phyloP scores from a whole-genome alignment of 805 yeast genomes.

The Brettanomyces sp. region DNA sequence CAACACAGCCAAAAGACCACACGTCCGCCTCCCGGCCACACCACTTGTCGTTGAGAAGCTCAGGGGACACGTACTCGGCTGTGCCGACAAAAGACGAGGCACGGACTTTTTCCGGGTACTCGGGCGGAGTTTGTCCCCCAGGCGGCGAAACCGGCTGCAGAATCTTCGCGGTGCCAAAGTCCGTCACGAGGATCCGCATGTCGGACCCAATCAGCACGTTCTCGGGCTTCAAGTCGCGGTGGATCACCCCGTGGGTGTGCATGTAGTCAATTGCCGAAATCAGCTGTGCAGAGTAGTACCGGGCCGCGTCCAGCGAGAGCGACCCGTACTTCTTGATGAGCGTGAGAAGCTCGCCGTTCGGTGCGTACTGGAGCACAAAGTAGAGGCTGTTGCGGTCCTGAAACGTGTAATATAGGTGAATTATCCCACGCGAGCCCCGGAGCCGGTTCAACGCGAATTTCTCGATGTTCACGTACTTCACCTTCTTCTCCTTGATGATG shows the following conservation, averaged over 20 bases:
- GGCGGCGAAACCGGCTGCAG: constrained; percentile 40
- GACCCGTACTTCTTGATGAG: constrained; percentile 64
- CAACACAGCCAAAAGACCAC: constrained; percentile 55
- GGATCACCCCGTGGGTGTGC: constrained; percentile 70
- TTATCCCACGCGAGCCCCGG: constrained; percentile 45
- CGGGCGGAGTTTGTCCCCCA: background rate
- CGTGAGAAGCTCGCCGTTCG: constrained; percentile 66
- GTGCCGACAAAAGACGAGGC: constrained; percentile 83
- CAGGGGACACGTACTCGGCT: constrained; percentile 80
- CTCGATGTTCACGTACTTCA: constrained; percentile 76
- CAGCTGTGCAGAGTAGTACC: constrained; percentile 64
- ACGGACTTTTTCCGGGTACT: constrained; percentile 46
- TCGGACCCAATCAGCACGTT: constrained; percentile 59
- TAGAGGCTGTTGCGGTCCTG: constrained; percentile 69
- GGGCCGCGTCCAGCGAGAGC: constrained; percentile 56
- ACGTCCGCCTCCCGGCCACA: constrained; percentile 53
- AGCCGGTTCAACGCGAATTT: constrained; percentile 69
- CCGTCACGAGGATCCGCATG: constrained; percentile 61
- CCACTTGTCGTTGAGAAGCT: constrained; percentile 61
- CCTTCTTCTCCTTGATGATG: constrained; percentile 72
- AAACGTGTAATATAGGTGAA: constrained; percentile 66
- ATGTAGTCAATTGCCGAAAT: constrained; percentile 63
- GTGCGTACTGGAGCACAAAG: constrained; percentile 70
- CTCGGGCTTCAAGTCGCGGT: constrained; percentile 79
- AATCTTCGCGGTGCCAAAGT: constrained; percentile 77